These are phyloP conservation scores for Omphalotus guepiniiformis DNA, from an alignment of 768 basidiomycete species.

Conservation along the genomic window DNA sequence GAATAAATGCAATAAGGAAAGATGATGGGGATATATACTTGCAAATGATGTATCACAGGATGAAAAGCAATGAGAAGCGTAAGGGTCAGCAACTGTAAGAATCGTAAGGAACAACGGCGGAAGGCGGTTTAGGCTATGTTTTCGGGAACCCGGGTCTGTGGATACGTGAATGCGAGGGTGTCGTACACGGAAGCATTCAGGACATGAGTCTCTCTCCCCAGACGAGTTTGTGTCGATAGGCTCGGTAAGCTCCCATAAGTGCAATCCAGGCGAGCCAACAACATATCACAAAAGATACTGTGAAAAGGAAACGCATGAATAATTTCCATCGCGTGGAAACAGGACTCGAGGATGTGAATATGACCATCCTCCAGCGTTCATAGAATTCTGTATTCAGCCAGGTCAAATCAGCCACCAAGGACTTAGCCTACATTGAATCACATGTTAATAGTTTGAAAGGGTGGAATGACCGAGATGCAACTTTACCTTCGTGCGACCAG, in stretches of 20 bases:
- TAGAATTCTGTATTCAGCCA: slow-evolving; percentile 81
- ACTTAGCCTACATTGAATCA: slow-evolving; percentile 45
- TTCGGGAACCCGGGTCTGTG: too few species aligned
- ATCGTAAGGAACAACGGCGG: too few species aligned
- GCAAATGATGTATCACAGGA: too few species aligned
- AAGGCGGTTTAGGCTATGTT: too few species aligned
- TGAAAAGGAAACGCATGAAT: slow-evolving; percentile 57
- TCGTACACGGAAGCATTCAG: too few species aligned
- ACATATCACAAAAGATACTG: slow-evolving; percentile 52
- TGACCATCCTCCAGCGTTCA: slow-evolving; percentile 67
- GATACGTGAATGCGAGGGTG: too few species aligned
- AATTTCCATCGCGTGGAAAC: slow-evolving; percentile 70
- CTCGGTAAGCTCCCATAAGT: slow-evolving; percentile 62
- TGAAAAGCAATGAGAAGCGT: too few species aligned
- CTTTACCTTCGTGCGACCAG: slow-evolving; percentile 60
- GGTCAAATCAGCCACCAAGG: slow-evolving; percentile 57
- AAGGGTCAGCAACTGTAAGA: too few species aligned
- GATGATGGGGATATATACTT: too few species aligned
- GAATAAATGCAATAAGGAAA: too few species aligned
- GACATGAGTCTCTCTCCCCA: slow-evolving; percentile 81
- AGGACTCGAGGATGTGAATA: slow-evolving; percentile 69
- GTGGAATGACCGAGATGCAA: neutral
- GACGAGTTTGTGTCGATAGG: slow-evolving; percentile 69
- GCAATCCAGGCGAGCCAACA: slow-evolving; percentile 59
- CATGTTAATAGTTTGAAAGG: neutral